These are phyloP conservation scores for Dalbergia cochinchinensis DNA, from an alignment of 306 rosid genomes.

Conservation along the genomic window DNA sequence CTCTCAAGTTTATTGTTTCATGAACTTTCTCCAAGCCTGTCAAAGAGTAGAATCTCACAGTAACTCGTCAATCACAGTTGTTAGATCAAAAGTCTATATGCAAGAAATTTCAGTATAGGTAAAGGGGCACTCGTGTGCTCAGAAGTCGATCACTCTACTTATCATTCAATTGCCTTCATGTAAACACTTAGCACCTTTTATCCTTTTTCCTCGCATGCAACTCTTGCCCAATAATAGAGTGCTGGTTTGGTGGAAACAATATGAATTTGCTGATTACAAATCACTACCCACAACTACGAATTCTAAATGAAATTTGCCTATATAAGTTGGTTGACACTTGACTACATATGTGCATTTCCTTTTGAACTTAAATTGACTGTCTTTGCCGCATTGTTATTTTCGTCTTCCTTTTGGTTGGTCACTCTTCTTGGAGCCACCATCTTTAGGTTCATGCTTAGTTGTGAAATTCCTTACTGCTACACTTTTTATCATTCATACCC, in stretches of 20 bases:
- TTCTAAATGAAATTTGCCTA: not conserved
- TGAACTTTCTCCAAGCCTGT: constrained; percentile 17
- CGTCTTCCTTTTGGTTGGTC: not conserved
- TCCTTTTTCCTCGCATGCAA: constrained; percentile 28
- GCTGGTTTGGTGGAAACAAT: constrained; percentile 6
- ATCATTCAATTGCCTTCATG: not conserved
- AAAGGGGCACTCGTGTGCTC: not conserved
- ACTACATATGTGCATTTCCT: not conserved
- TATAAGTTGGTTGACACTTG: not conserved
- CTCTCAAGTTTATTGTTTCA: constrained; percentile 12
- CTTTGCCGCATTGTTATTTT: not conserved
- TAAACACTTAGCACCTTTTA: not conserved
- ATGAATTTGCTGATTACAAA: not conserved
- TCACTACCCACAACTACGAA: constrained; percentile 10
- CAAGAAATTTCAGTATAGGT: not conserved
- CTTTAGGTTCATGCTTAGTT: constrained; percentile 14
- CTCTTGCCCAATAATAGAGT: not conserved
- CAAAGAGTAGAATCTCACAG: constrained; percentile 5
- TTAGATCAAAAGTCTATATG: not conserved
- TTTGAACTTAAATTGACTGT: not conserved
- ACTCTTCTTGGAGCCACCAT: not conserved
- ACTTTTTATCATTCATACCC: not conserved
- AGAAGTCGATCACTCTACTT: not conserved
- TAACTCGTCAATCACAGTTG: not conserved
- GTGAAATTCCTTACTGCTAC: not conserved